phyloP scores from a whole-genome alignment of 2,329 filamentous ascomycete genomes.

The Calonectria multiphialidica region DNA sequence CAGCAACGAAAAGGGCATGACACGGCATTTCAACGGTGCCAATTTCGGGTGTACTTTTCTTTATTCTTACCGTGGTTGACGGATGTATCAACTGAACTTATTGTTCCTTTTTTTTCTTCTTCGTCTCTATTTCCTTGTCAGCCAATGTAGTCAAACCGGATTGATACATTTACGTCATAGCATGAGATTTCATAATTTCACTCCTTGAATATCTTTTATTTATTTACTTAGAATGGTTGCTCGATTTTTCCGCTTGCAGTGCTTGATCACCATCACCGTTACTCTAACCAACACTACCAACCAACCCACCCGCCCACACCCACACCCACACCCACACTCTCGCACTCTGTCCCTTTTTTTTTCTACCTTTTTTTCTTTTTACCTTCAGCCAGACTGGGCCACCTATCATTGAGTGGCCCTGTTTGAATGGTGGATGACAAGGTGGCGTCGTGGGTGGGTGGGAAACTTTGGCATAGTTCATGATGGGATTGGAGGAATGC shows the following conservation, averaged over 20 bases:
- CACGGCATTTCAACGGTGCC: conserved; percentile 3
- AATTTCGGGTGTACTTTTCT: conserved; percentile 8
- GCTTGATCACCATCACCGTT: not conserved
- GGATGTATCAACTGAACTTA: conserved; percentile 23
- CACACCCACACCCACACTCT: too few species aligned
- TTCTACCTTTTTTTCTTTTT: not conserved
- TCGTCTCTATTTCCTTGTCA: not conserved
- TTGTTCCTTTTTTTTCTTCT: conserved; percentile 13
- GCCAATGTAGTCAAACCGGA: not conserved
- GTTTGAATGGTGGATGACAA: not conserved
- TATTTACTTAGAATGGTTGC: not conserved
- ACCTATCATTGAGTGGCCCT: not conserved
- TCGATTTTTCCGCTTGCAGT: not conserved
- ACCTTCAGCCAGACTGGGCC: not conserved
- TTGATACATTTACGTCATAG: conserved; percentile 38
- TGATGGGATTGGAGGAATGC: conserved; percentile 2
- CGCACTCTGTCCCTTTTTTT: not conserved
- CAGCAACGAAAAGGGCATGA: not conserved
- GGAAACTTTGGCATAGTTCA: not conserved
- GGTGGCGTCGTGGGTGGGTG: conserved; percentile 1
- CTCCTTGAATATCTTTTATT: conserved; percentile 1
- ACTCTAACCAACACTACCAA: too few species aligned
- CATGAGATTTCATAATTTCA: conserved; percentile 23
- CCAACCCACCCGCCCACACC: too few species aligned
- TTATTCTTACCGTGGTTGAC: conserved; percentile 9